Conservation (phyloP, 2,329 filamentous ascomycete species). For the Aspergillus aculeatus region DNA sequence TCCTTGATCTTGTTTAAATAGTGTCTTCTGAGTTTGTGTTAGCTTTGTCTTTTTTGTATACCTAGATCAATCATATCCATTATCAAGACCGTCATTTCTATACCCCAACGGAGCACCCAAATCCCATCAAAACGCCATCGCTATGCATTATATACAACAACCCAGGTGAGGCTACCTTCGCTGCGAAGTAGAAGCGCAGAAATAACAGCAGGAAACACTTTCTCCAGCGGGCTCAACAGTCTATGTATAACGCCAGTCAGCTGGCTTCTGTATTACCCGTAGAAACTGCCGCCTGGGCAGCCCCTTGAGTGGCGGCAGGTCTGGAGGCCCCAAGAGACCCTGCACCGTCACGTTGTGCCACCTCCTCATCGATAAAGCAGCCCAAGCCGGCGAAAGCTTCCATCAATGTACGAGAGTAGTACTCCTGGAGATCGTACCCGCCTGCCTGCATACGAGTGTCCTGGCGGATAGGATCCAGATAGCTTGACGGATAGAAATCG, state of each 20-base stretch:
- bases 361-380: conserved; percentile 80
- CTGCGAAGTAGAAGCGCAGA: background rate
- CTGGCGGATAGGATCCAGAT: conserved; percentile 65
- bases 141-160: conserved; percentile 7
- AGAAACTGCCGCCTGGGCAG: conserved; percentile 29
- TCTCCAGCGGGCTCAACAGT: background rate
- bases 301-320: conserved; percentile 27
- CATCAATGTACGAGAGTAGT: conserved; percentile 74
- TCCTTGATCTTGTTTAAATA: conserved; percentile 10
- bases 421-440: conserved; percentile 80
- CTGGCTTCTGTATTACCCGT: conserved; percentile 1
- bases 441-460: conserved; percentile 69
- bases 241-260: background rate
- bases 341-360: conserved; percentile 31
- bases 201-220: background rate
- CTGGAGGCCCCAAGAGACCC: conserved; percentile 20
- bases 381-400: conserved; percentile 89
- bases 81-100: background rate
- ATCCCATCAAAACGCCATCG: conserved; percentile 15
- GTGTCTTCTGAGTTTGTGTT: conserved; percentile 6
- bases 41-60: conserved; percentile 16
- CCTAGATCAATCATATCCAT: conserved; percentile 11
- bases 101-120: background rate
- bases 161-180: background rate
- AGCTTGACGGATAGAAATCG: conserved; percentile 71